A percentile compares a stretch with the other conserved stretches of the same genome.
phyloP scores from a whole-genome alignment of 176 grass and related monocot genomes.

The Puya raimondii region DNA sequence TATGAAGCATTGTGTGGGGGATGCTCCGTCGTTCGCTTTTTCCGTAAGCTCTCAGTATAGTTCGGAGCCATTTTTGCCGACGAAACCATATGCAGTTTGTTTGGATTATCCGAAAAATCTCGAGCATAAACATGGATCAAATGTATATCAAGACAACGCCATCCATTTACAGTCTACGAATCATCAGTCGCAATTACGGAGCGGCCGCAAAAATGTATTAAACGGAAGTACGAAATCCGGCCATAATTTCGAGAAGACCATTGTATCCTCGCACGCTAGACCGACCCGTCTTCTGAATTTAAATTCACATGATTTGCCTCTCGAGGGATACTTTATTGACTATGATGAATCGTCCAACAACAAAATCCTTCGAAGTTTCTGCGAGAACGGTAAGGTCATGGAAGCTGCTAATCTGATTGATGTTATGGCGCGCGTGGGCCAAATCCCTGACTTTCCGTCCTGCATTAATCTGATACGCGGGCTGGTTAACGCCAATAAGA shows the following conservation, averaged over 20 bases:
- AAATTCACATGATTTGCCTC: constrained; percentile 8
- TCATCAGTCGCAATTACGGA: background rate
- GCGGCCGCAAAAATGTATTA: background rate
- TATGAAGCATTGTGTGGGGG: background rate
- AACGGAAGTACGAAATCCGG: constrained; percentile 2
- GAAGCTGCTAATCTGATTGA: constrained; percentile 49
- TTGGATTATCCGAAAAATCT: constrained; percentile 23
- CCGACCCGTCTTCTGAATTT: constrained; percentile 10
- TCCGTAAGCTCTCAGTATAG: background rate
- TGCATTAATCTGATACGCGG: constrained; percentile 53
- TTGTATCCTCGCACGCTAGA: background rate
- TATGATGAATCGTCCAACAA: constrained; percentile 34
- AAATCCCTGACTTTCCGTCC: constrained; percentile 44
- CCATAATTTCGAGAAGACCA: background rate
- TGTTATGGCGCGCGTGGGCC: constrained; percentile 52
- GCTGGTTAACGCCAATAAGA: constrained; percentile 42
- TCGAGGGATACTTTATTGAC: constrained; percentile 21
- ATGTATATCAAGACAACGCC: background rate
- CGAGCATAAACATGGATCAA: constrained; percentile 28
- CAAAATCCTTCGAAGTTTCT: constrained; percentile 34
- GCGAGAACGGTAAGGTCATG: constrained; percentile 47
- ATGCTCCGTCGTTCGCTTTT: background rate
- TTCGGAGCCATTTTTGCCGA: background rate
- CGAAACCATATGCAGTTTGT: constrained; percentile 2
- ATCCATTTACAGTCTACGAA: background rate